A percentile compares a stretch with the other conserved stretches of the same genome.
phyloP scores from a whole-genome alignment of 2,329 filamentous ascomycete species.

The Ophiostoma triangulosporum region DNA sequence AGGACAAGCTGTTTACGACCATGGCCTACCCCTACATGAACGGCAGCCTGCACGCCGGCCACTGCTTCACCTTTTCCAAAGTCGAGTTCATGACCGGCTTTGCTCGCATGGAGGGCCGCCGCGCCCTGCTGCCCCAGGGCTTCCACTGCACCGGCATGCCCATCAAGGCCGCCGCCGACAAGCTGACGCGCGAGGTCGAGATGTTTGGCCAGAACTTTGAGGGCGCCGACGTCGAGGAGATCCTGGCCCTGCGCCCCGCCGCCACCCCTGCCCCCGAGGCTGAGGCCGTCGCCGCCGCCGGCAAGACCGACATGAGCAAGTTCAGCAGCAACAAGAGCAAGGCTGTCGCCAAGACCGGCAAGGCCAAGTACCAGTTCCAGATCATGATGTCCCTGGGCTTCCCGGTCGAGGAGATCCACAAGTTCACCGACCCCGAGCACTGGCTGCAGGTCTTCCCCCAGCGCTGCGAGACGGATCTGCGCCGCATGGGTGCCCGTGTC shows the following conservation, averaged over 20 bases:
- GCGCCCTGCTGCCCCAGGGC: constrained; percentile 75
- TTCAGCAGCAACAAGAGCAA: constrained; percentile 91
- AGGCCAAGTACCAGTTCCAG: constrained; percentile 87
- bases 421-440: constrained; percentile 64
- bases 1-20: constrained; percentile 81
- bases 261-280: constrained; percentile 45
- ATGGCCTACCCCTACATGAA: constrained; percentile 31
- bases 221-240: constrained; percentile 37
- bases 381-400: constrained; percentile 84
- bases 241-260: constrained; percentile 33
- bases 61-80: constrained; percentile 85
- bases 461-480: constrained; percentile 62
- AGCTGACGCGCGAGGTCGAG: constrained; percentile 78
- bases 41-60: constrained; percentile 40
- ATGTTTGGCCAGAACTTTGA: constrained; percentile 78
- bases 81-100: constrained; percentile 85
- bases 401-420: constrained; percentile 75
- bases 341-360: constrained; percentile 75
- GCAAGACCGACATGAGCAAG: constrained; percentile 82
- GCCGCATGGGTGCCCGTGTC: constrained; percentile 70
- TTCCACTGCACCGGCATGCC: constrained; percentile 97
- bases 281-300: constrained; percentile 22
- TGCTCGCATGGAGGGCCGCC: constrained; percentile 80
- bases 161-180: constrained; percentile 91
- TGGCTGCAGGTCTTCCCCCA: constrained; percentile 90